These are phyloP conservation scores for Ceratocystis destructans DNA, from an alignment of 2,329 filamentous ascomycete species.

Conservation along the genomic window DNA sequence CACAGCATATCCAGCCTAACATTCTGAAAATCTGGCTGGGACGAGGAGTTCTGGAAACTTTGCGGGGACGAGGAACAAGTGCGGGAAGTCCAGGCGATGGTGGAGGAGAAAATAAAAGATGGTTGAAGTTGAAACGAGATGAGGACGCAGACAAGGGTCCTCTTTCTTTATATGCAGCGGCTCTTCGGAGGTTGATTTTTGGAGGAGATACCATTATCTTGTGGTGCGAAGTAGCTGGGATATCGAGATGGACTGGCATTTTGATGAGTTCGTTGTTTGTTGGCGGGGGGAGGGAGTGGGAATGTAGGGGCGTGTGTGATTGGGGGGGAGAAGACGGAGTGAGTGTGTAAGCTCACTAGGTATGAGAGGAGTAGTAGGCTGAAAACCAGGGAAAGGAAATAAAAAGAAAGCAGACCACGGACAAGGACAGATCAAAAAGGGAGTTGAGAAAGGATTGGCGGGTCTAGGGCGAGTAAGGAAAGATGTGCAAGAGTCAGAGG, in stretches of 20 bases:
- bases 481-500: conserved; percentile 1
- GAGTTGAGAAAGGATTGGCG: conserved; percentile 1
- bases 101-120: conserved; percentile 52
- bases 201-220: conserved; percentile 42
- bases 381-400: conserved; percentile 1
- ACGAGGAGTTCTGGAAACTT: conserved; percentile 42
- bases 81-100: conserved; percentile 60
- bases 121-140: conserved; percentile 51
- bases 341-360: background rate
- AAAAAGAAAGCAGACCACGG: background rate
- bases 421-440: conserved; percentile 1
- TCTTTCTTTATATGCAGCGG: conserved; percentile 45
- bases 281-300: conserved; percentile 8
- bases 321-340: background rate
- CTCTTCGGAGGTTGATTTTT: conserved; percentile 44
- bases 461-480: background rate
- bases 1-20: conserved; percentile 39
- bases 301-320: conserved; percentile 1
- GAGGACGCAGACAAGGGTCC: conserved; percentile 45
- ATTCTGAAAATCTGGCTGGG: conserved; percentile 45
- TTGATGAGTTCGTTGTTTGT: conserved; percentile 13
- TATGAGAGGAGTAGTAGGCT: background rate
- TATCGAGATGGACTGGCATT: conserved; percentile 37
- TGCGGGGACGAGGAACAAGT: conserved; percentile 50
- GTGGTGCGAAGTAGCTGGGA: conserved; percentile 32